Percentiles rank a stretch among this genome's conserved stretches.
Conservation (phyloP, 2,329 filamentous ascomycete genomes). For the Ophiostoma montium region DNA sequence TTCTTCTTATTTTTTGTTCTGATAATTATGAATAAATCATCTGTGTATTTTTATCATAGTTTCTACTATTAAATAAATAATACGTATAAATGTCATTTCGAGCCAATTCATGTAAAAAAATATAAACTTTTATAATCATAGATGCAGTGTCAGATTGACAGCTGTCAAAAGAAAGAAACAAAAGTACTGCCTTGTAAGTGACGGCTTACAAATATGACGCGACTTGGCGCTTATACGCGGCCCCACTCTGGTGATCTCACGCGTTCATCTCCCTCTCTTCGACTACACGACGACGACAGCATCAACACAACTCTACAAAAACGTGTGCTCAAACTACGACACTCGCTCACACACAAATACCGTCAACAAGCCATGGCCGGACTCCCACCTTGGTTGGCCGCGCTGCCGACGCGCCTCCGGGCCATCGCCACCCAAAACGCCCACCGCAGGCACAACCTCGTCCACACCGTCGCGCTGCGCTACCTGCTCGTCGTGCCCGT, state of each 20-base stretch:
- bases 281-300: background rate
- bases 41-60: background rate
- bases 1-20: background rate
- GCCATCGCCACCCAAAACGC: background rate
- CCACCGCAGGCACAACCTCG: background rate
- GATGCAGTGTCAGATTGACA: background rate
- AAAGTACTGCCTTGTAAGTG: no score
- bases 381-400: background rate
- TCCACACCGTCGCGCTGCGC: conserved; percentile 22
- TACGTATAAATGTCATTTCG: no score
- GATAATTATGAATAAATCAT: background rate
- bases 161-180: background rate
- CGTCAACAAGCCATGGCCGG: background rate
- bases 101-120: background rate
- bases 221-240: background rate
- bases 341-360: background rate
- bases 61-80: background rate
- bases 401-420: background rate
- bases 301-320: background rate
- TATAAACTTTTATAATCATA: background rate
- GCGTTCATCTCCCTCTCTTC: no score
- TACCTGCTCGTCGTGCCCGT: conserved; percentile 37
- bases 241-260: background rate
- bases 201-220: no score
- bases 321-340: no score